Conservation (phyloP, 2,329 filamentous ascomycete species). For the Passalora sequoiae region DNA sequence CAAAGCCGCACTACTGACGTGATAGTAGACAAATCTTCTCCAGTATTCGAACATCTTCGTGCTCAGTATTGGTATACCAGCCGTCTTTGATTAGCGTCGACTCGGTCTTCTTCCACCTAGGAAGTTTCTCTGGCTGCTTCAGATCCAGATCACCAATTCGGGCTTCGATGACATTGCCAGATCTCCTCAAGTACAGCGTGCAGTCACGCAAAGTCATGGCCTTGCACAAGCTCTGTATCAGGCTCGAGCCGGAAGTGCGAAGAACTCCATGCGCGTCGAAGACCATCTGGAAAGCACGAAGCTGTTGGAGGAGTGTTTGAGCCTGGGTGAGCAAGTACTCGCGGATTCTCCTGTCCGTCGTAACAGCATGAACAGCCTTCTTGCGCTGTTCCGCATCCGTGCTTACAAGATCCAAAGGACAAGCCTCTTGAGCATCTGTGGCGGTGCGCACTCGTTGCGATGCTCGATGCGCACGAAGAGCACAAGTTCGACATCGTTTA, state of each 20-base stretch:
- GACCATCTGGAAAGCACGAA: conserved; percentile 35
- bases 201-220: conserved; percentile 48
- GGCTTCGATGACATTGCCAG: conserved; percentile 33
- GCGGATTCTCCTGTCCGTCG: conserved; percentile 22
- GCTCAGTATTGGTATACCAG: conserved; percentile 38
- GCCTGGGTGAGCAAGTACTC: conserved; percentile 31
- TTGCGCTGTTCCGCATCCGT: conserved; percentile 23
- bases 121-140: conserved; percentile 40
- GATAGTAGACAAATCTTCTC: conserved; percentile 28
- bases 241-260: conserved; percentile 5
- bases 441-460: conserved; percentile 24
- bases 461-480: conserved; percentile 37
- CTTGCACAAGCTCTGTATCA: conserved; percentile 27
- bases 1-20: no score
- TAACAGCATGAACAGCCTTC: conserved; percentile 23
- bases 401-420: conserved; percentile 40
- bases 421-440: conserved; percentile 33
- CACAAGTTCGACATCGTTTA: conserved; percentile 44
- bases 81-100: conserved; percentile 34
- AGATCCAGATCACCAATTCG: conserved; percentile 45
- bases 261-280: conserved; percentile 37
- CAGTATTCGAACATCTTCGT: conserved; percentile 3
- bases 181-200: conserved; percentile 38
- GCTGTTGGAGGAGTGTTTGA: conserved; percentile 33
- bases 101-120: conserved; percentile 41